Percentiles rank a stretch among this genome's conserved stretches.
Evolutionary conservation across 108 stramenopile species (phyloP).

Genomic region (Cyclotella sp.): DNA sequence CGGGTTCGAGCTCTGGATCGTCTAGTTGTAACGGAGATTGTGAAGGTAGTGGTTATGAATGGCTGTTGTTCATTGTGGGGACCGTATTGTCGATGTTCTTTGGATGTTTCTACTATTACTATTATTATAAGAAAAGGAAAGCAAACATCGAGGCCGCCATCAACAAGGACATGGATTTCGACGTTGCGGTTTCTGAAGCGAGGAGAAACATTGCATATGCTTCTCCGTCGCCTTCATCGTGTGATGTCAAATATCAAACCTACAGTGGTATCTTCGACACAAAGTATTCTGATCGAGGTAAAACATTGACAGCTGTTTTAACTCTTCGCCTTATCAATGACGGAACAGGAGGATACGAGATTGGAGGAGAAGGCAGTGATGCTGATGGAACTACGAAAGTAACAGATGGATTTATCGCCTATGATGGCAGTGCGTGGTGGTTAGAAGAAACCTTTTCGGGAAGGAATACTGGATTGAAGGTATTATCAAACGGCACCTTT

Average conservation of each 20-base stretch:
- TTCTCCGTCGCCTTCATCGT: background rate
- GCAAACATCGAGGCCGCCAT: background rate
- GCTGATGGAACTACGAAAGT: slow-evolving; percentile 25
- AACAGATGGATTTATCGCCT: slow-evolving; percentile 25
- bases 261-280: slow-evolving; percentile 23
- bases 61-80: slow-evolving; percentile 2
- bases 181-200: slow-evolving; percentile 27
- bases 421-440: slow-evolving; percentile 40
- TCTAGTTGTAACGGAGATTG: background rate
- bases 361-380: slow-evolving; percentile 30
- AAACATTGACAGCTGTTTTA: background rate
- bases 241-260: slow-evolving; percentile 17
- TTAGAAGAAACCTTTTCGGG: slow-evolving; percentile 30
- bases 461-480: slow-evolving; percentile 33
- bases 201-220: slow-evolving; percentile 4
- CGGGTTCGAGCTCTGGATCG: background rate
- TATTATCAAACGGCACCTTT: slow-evolving; percentile 30
- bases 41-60: background rate
- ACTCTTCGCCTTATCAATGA: slow-evolving; percentile 9
- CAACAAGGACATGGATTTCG: background rate
- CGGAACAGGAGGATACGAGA: slow-evolving; percentile 14
- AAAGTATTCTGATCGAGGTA: slow-evolving; percentile 25
- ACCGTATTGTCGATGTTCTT: background rate
- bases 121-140: background rate
- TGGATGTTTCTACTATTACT: background rate